Evolutionary conservation across 1,284 basidiomycete species (phyloP), one percentile per base, ranked within the genome.

Genomic region (Sanghuangporus baumii): DNA sequence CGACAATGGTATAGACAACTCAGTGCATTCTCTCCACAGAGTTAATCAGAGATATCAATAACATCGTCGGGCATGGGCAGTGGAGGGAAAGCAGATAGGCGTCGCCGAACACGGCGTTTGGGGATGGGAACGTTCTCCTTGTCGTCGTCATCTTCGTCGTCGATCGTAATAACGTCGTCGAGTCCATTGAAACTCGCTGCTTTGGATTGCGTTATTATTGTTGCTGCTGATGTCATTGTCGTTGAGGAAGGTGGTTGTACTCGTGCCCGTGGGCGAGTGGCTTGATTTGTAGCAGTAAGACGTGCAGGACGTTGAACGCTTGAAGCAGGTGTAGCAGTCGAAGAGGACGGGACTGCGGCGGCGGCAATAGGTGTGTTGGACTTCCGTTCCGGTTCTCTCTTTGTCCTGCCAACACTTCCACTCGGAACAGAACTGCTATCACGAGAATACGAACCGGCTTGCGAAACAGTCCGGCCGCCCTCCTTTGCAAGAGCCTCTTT

Each of bases 61-160:
- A 84, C 74, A 43, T 79, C 79, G 9, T 67, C 68, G 6, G 69
- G 62, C 57, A 62, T n/a, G 16, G 43, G 43, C 14, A n/a, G 18
- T 7, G 41, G 18, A 43, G 18, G 14, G 18, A 43, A 12, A 26
- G 61, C 61, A 41, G 51, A 65, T 50, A 70, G 64, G n/a, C 81
- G 77, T 67, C 77, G 71, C 57, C 81, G 76, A n/a, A 83, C 79
- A 72, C 80, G 78, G 57, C 82, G 72, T n/a, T 77, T 79, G n/a
- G 79, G 76, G 20, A 66, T 76, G 4, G 80, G 81, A 31, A 79
- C 71, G 67, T 88, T 88, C 72, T 89, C 86, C 70, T 87, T 86
- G 67, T 87, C 82, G 12, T 81, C 80, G 36, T 78, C 78, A 4
- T 81, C 81, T 9, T 81, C 80, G 57, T 75, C 73, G 37, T 78